phyloP scores from a whole-genome alignment of 2,329 filamentous ascomycete species.

The Cytospora mali region DNA sequence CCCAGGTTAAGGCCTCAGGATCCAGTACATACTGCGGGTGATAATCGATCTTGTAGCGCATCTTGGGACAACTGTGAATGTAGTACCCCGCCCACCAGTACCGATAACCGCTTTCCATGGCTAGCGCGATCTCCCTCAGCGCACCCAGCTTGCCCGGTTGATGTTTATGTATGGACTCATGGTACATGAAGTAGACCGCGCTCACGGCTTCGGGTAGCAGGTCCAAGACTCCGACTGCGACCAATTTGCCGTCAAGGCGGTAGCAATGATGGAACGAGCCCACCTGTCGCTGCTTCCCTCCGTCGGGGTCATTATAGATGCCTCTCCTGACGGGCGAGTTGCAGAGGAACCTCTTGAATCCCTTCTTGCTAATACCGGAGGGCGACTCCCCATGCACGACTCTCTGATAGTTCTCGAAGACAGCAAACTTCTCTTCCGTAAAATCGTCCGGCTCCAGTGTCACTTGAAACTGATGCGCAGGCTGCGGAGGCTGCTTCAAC shows the following conservation, averaged over 20 bases:
- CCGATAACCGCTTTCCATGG: constrained; percentile 67
- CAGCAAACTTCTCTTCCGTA: constrained; percentile 72
- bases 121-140: constrained; percentile 71
- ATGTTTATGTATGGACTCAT: constrained; percentile 71
- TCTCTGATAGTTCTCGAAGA: constrained; percentile 77
- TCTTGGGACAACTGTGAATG: constrained; percentile 79
- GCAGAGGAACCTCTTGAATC: constrained; percentile 76
- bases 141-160: constrained; percentile 77
- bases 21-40: constrained; percentile 74
- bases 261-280: constrained; percentile 85
- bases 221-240: constrained; percentile 77
- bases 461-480: constrained; percentile 68
- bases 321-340: constrained; percentile 63
- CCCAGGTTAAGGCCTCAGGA: constrained; percentile 65
- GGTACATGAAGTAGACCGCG: constrained; percentile 82
- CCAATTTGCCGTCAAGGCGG: constrained; percentile 72
- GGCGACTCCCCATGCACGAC: constrained; percentile 70
- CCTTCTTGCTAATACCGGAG: constrained; percentile 57
- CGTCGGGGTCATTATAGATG: constrained; percentile 48
- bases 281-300: constrained; percentile 57
- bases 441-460: constrained; percentile 71
- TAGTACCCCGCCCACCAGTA: constrained; percentile 85
- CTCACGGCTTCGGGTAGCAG: constrained; percentile 76
- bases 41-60: constrained; percentile 84
- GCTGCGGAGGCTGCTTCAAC: constrained; percentile 61